Percentiles rank a stretch among this genome's conserved stretches.
Evolutionary conservation across 768 basidiomycete genomes (phyloP).

Genomic region (Fibroporia radiculosa): DNA sequence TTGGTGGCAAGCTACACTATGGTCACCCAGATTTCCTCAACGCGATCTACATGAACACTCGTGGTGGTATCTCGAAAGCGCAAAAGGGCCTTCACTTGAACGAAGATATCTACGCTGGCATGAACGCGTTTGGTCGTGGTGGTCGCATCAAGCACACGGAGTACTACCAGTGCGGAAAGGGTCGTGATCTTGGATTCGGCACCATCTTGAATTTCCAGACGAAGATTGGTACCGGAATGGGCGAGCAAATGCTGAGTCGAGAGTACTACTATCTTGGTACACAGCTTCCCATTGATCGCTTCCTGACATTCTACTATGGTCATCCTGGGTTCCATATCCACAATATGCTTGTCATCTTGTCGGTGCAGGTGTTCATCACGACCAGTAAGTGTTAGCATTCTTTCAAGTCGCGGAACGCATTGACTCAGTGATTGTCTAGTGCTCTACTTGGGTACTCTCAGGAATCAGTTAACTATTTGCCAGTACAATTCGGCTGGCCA

Average conservation of each 20-base stretch:
- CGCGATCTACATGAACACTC: constrained; percentile 95
- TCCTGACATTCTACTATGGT: constrained; percentile 99
- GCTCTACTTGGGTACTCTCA: constrained; percentile 91
- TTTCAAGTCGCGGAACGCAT: background rate
- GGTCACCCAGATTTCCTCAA: constrained; percentile 99
- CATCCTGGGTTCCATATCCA: constrained; percentile 99
- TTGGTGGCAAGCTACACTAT: constrained; percentile 97
- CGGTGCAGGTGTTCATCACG: constrained; percentile 91
- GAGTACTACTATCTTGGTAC: constrained; percentile 99
- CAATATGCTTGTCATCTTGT: constrained; percentile 97
- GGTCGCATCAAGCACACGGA: constrained; percentile 98
- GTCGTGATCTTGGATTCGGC: constrained; percentile 96
- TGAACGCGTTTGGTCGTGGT: constrained; percentile 96
- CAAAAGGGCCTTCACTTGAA: constrained; percentile 99
- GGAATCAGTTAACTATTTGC: constrained; percentile 75
- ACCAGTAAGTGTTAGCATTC: constrained; percentile 51
- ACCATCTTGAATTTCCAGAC: constrained; percentile 99
- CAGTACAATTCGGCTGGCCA: constrained; percentile 64
- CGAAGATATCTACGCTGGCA: constrained; percentile 99
- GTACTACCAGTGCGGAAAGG: constrained; percentile 99
- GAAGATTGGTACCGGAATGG: constrained; percentile 99
- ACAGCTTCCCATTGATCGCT: constrained; percentile 94
- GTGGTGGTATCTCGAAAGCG: constrained; percentile 97
- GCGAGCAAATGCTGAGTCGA: constrained; percentile 97
- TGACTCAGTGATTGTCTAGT: constrained; percentile 39